Base-by-base conservation (phyloP, 768 basidiomycete species). In the Galerina marginata region DNA sequence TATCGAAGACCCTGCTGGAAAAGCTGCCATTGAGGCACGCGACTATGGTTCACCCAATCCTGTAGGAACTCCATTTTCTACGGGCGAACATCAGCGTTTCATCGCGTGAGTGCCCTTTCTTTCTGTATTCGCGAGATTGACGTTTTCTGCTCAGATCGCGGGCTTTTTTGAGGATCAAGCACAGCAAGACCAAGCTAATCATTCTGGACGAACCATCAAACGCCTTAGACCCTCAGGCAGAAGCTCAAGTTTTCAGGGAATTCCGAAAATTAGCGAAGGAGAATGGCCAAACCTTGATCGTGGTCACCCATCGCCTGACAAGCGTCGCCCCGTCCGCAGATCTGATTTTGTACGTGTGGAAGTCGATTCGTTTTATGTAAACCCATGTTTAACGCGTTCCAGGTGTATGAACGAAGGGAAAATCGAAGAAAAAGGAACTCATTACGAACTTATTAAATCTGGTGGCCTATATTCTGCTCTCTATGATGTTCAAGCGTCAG, bases 121-220 rank as follows among this genome's bases (percentile, higher is more conserved):
- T 25, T 38, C 10, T 36, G n/a, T 12, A 16, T 26, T 9, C 6
- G 6, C 33, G 6, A 2, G 9, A 40, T 9, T 44, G 2, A 51
- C 46, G 14, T 26, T 39, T 20, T 29, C 58, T 58, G 36, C 48
- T 9, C 54, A 83, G 81, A 44, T 77, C 81, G 10, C 78, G 81
- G 15, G 77, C 70, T 9, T 77, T 80, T 52, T 74, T 78, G 72
- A 71, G 75, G 51, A 53, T 71, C 40, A 68, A 66, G 49, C 71
- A 67, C 39, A 66, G 65, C 10, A 60, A 77, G 9, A 75, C 75
- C 4, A 74, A 72, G n/a, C 75, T 87, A 4, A 63, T 86, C 14
- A 71, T 84, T 12, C 72, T 82, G 6, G 86, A 88, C 59, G 84
- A 86, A 62, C 80, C 84, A 0, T 82, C 77, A 6, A 81, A 81